Base-by-base conservation (phyloP, 805 yeast genomes). In the Yarrowia phangngaensis region DNA sequence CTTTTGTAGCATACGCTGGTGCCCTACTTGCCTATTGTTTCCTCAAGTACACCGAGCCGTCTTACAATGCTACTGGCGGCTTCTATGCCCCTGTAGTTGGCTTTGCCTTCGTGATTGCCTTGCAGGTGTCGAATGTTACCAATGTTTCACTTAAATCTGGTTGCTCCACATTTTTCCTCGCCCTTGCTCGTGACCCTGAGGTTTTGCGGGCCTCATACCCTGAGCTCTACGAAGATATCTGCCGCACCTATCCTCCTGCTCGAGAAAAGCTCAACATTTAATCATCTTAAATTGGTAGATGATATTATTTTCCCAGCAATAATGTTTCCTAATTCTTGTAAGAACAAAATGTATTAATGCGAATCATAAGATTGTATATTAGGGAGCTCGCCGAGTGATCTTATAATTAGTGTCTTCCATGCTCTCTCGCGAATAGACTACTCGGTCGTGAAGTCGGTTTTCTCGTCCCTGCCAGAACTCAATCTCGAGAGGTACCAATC, bases 381-480 rank as follows among this genome's bases (percentile, higher is more conserved):
- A n/a, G n/a, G n/a, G n/a, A n/a, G n/a, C n/a, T 58, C 41, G 72
- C 65, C 94, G 95, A 89, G n/a, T n/a, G n/a, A n/a, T n/a, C n/a
- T n/a, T n/a, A n/a, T n/a, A n/a, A n/a, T n/a, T n/a, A n/a, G n/a
- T n/a, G 23, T 71, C 67, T 1, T 68, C 74, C 11, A 55, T 56
- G 7, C 63, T 55, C 17, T 75, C 77, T 63, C 94, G 73, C 53
- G 75, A 73, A 66, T 74, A 89, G 11, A 80, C 77, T 43, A 89
- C 71, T 57, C 98, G 76, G 65, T 92, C 98, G 64, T 92, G 98
- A 45, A 90, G 70, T 64, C 98, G 76, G 60, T 85, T 82, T 52
- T 75, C 72, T 55, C 98, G 79, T 13, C 98, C 98, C 69, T 92
- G 98, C 97, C 97, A 92, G 62, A 90, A 92, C 68, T 92, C 98